Evolutionary conservation across 1,284 basidiomycete genomes (phyloP).

Genomic region (Cutaneotrichosporon spelunceum): DNA sequence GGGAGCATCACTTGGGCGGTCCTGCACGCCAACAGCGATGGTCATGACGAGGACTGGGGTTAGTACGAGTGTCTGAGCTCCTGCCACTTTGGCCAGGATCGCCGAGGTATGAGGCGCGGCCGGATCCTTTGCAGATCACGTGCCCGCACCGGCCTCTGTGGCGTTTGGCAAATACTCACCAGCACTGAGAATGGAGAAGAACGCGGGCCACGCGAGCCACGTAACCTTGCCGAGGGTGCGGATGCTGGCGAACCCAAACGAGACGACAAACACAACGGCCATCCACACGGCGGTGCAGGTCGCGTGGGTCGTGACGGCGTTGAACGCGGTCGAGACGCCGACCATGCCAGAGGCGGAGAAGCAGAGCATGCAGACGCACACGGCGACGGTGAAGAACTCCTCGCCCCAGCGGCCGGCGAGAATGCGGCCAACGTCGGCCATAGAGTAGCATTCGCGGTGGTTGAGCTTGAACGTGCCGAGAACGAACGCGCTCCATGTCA

Average conservation of each 20-base stretch:
- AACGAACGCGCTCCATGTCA: constrained; percentile 35
- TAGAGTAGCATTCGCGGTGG: constrained; percentile 29
- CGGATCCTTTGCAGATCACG: not conserved
- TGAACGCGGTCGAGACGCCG: constrained; percentile 49
- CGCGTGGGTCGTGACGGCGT: constrained; percentile 45
- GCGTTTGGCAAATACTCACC: constrained; percentile 5
- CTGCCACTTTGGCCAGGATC: too few relatives aligned
- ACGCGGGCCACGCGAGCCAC: constrained; percentile 46
- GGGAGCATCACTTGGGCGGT: constrained; percentile 42
- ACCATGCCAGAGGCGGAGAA: constrained; percentile 34
- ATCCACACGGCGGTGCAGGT: constrained; percentile 49
- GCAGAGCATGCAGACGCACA: constrained; percentile 30
- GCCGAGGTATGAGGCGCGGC: not conserved
- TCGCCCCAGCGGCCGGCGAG: constrained; percentile 22
- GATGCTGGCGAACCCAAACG: constrained; percentile 37
- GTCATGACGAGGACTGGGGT: constrained; percentile 41
- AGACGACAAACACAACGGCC: constrained; percentile 37
- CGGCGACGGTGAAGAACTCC: constrained; percentile 23
- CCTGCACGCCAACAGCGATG: constrained; percentile 47
- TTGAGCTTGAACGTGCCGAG: constrained; percentile 30
- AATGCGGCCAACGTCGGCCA: constrained; percentile 34
- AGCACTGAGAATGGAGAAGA: constrained; percentile 38
- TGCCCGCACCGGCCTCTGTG: not conserved
- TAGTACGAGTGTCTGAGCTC: too few relatives aligned
- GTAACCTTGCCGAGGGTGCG: constrained; percentile 48